Evolutionary conservation across 805 yeast species (phyloP), one percentile per base, ranked within the genome.

Genomic region (Lipomyces chichibuensis): DNA sequence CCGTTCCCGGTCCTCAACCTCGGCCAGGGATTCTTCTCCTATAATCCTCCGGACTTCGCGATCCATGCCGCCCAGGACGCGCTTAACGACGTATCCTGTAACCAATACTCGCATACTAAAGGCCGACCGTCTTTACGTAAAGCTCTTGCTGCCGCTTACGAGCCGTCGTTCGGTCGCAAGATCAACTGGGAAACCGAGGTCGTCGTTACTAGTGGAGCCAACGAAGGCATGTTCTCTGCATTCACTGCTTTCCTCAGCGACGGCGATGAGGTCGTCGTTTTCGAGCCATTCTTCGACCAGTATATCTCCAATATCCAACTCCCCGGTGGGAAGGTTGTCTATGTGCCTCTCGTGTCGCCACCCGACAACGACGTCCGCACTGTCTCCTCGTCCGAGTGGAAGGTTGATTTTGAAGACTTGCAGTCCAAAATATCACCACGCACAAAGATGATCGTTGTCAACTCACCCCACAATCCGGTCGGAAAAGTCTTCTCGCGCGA

Each of bases 1-100:
- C 92, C 92, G n/a, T 83, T 89, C 73, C 90, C 91, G 62, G 87
- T 94, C 64, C 88, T 89, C 68, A 95, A 95, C 74, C 84, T 95
- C 65, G 99, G 99, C 43, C 99, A 95, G 78, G 99, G 99, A 1
- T 95, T 95, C 80, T 95, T 95, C 82, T 92, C 97, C 1, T 95
- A 94, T 77, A 85, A 93, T 37, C 99, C 99, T 2, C 99, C 99
- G 0, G 85, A 87, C n/a, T 95, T 95, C 79, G 97, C 96, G 17
- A 82, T 90, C 66, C 84, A 87, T 11, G 96, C 97, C 6, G 96
- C 94, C 20, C 85, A 87, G 71, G 82, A 84, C 55, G 94, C 97
- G 0, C 82, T 92, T 57, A 87, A 86, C 63, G 81, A 81, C 43
- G 88, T 98, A 2, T 83, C 87, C 66, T 86, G 86, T 76, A 95